These are phyloP conservation scores for Vicia faba DNA, from an alignment of 306 rosid genomes.

Conservation along the genomic window DNA sequence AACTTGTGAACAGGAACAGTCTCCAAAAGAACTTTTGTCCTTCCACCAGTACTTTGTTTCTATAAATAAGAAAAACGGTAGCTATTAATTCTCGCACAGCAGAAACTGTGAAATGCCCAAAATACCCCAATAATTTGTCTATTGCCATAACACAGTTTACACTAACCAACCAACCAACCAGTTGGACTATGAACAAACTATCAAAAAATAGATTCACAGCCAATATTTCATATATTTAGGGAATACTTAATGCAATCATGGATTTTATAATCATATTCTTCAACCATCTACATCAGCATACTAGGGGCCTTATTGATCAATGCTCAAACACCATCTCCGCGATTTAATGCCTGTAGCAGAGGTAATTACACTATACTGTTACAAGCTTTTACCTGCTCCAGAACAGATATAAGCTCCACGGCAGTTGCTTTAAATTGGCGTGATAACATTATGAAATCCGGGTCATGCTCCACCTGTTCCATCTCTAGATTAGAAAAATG, in stretches of 20 bases:
- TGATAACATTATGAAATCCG: constrained; percentile 74
- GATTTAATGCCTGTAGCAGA: constrained; percentile 26
- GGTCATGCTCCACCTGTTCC: constrained; percentile 98
- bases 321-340: constrained; percentile 26
- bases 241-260: constrained; percentile 31
- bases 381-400: constrained; percentile 85
- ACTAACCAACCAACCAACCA: constrained; percentile 20
- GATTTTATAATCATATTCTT: constrained; percentile 18
- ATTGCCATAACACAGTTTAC: constrained; percentile 26
- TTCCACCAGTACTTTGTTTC: constrained; percentile 98
- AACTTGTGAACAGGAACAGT: constrained; percentile 96
- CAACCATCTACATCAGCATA: constrained; percentile 25
- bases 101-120: constrained; percentile 13
- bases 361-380: constrained; percentile 13
- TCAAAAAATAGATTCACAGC: constrained; percentile 13
- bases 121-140: constrained; percentile 25
- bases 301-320: constrained; percentile 20
- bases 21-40: constrained; percentile 93
- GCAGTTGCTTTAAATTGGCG: constrained; percentile 96
- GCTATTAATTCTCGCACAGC: constrained; percentile 28
- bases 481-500: constrained; percentile 65
- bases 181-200: constrained; percentile 7
- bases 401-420: constrained; percentile 85
- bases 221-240: constrained; percentile 31
- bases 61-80: constrained; percentile 47